Base-by-base conservation (phyloP, 164 flowering plant species). In the Cinnamomum micranthum region DNA sequence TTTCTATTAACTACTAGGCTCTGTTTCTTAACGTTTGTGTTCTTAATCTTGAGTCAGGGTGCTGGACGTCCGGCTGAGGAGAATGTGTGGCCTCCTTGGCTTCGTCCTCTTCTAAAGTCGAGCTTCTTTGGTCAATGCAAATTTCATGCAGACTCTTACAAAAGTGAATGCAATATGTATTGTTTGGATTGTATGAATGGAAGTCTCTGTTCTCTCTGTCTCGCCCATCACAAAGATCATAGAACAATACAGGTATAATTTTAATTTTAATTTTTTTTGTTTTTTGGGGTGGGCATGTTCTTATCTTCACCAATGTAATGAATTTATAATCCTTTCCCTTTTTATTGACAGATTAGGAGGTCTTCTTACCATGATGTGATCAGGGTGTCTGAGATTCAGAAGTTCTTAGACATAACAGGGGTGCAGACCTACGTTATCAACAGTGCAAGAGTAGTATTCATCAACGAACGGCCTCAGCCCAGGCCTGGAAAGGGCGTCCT, bases 281-380 rank as follows among this genome's bases (percentile, higher is more conserved):
- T 13, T 12, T 15, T 55, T 55, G 59, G 59, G 59, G 17, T 13
- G 60, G 60, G n/a, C 13, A 1, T 55, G 15, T 55, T 55, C 60
- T 55, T 19, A 55, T 55, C 20, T 55, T 55, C 47, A 35, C 47
- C 47, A 35, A 35, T 35, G 10, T 35, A 6, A 35, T 35, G 47
- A 35, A 35, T 35, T 35, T 6, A 1, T 35, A 35, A 35, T 35
- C 47, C 47, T 35, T 35, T 6, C 47, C 0, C 47, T 55, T 15
- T 15, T 55, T 65, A 63, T 41, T 71, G 33, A 28, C 90, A 95
- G 99, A 95, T 95, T 76, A 83, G 99, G 83, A 88, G 97, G 79
- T 95, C 99, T 4, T 93, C 97, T 0, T 95, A 95, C 87, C 99
- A 94, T 77, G 97, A 94, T 81, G 98, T 94, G 84, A 89, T 94